Conservation (phyloP, 768 basidiomycete genomes). For the Suillus brevipes region DNA sequence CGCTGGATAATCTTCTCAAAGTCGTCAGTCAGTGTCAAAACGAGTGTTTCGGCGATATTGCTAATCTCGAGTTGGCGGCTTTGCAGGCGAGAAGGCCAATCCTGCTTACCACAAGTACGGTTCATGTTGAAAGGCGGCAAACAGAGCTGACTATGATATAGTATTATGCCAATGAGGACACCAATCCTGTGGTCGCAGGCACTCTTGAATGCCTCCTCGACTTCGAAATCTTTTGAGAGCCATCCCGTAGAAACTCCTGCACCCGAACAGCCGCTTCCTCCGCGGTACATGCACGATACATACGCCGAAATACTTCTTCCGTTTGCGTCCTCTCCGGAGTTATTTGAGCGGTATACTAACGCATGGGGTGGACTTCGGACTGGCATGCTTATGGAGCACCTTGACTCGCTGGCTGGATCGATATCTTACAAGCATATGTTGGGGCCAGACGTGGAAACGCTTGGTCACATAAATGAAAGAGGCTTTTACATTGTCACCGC, state of each 20-base stretch:
- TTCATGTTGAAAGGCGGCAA: background rate
- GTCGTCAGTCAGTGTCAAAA: constrained; percentile 51
- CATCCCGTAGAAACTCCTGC: constrained; percentile 15
- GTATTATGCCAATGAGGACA: constrained; percentile 57
- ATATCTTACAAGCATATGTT: constrained; percentile 84
- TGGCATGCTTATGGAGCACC: constrained; percentile 75
- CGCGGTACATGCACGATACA: constrained; percentile 68
- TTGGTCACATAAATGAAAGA: constrained; percentile 56
- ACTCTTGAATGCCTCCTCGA: constrained; percentile 40
- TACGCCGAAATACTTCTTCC: constrained; percentile 67
- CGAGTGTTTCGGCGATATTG: background rate
- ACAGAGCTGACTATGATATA: constrained; percentile 25
- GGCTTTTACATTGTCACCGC: constrained; percentile 86
- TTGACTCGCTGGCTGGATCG: constrained; percentile 83
- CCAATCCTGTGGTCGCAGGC: constrained; percentile 60
- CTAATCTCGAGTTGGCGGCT: background rate
- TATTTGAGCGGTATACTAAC: constrained; percentile 71
- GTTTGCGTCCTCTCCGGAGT: constrained; percentile 56
- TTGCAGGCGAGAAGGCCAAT: constrained; percentile 49
- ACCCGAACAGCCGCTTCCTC: constrained; percentile 29
- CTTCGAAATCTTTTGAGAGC: constrained; percentile 20
- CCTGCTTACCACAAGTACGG: constrained; percentile 53
- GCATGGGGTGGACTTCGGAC: constrained; percentile 69
- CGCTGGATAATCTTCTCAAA: constrained; percentile 57
- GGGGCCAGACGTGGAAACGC: constrained; percentile 56